Base-by-base conservation (phyloP, 345 rosid genomes). In the Raphanus sativus region DNA sequence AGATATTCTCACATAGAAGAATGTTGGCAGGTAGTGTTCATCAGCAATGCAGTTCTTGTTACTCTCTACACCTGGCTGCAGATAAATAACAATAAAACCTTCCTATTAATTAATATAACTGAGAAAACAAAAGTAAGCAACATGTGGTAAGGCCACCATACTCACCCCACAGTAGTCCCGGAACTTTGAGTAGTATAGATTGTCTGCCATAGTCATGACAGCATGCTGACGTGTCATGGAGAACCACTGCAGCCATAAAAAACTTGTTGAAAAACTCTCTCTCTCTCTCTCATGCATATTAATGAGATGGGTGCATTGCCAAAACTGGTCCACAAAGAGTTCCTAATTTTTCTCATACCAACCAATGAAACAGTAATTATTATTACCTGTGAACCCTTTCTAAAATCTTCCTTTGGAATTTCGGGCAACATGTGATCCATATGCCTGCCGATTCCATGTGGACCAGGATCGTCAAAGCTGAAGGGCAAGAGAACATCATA, bases 331-430 rank as follows among this genome's bases (percentile, higher is more conserved):
- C 63, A 26, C 9, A 65, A 71, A 70, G 29, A 65, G 48, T 40
- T 71, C 28, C 56, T 42, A 54, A 21, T 69, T 13, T 36, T 21
- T 21, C 0, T 21, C 21, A 21, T 21, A 25, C 63, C 17, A 2
- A 38, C 21, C 55, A 24, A 76, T 26, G 21, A 28, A 7, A 54
- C 1, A 21, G 21, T 21, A 21, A 21, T 21, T 21, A 21, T 81
- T 54, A n/a, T 75, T 81, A 96, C 99, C 98, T 96, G 99, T 24
- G 99, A 94, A 77, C 99, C 98, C 86, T 96, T 96, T 77, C 97
- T 87, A 73, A 96, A 96, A 81, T 96, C 92, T 82, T 91, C 90
- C 85, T 79, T 83, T 78, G 90, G 95, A 25, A 96, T 77, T 83
- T 87, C 99, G n/a, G 99, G 99, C 69, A 89, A 78, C 99, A 96